phyloP scores from a whole-genome alignment of 1,284 basidiomycete species.

The Trametes polyzona region DNA sequence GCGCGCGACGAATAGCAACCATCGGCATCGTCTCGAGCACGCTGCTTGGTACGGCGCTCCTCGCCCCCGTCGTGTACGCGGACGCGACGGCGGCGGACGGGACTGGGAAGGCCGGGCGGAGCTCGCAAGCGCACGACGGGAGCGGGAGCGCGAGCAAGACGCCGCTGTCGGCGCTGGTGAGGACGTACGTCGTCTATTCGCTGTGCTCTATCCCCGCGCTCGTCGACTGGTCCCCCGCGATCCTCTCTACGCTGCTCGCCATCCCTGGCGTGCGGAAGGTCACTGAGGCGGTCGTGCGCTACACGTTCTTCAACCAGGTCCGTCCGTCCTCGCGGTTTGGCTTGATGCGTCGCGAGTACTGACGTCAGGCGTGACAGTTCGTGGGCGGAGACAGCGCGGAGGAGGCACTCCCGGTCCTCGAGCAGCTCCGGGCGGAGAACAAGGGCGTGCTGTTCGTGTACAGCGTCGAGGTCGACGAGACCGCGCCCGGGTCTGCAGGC shows the following conservation, averaged over 20 bases:
- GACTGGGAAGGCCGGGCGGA: background rate
- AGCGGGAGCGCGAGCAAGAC: slow-evolving; percentile 10
- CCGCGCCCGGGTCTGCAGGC: slow-evolving; percentile 30
- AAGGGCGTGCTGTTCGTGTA: slow-evolving; percentile 86
- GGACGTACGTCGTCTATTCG: slow-evolving; percentile 83
- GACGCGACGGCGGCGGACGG: slow-evolving; percentile 13
- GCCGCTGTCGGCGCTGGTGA: slow-evolving; percentile 52
- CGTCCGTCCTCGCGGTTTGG: slow-evolving; percentile 31
- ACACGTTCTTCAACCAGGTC: slow-evolving; percentile 88
- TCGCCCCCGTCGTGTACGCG: slow-evolving; percentile 18
- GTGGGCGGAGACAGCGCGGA: slow-evolving; percentile 86
- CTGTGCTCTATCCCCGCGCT: slow-evolving; percentile 78
- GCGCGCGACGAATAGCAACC: slow-evolving; percentile 7
- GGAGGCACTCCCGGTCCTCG: slow-evolving; percentile 69
- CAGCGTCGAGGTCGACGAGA: slow-evolving; percentile 82
- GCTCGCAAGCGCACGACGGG: too few relatives aligned
- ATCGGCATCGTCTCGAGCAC: slow-evolving; percentile 17
- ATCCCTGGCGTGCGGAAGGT: slow-evolving; percentile 72
- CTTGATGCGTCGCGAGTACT: background rate
- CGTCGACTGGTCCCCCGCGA: slow-evolving; percentile 78
- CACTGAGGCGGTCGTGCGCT: slow-evolving; percentile 73
- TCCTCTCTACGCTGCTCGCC: slow-evolving; percentile 64
- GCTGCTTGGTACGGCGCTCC: slow-evolving; percentile 15
- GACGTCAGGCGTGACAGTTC: slow-evolving; percentile 57
- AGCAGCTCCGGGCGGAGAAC: slow-evolving; percentile 64